A percentile compares a stretch with the other conserved stretches of the same genome.
phyloP scores from a whole-genome alignment of 1,284 basidiomycete species.

The Puccinia triticina region DNA sequence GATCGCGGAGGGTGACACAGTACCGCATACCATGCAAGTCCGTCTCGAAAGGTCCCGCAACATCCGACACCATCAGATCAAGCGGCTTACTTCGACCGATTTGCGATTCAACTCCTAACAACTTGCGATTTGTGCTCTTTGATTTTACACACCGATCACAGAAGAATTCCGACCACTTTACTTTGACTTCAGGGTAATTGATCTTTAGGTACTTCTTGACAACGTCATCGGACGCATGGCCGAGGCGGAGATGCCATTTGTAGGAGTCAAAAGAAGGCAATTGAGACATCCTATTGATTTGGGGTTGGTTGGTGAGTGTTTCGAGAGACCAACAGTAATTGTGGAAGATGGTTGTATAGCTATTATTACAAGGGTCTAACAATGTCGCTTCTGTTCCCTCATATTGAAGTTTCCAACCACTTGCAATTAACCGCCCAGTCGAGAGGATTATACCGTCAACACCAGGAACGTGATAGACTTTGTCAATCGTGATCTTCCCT shows the following conservation, averaged over 20 bases:
- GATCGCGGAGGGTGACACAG: no score
- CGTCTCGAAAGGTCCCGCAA: no score
- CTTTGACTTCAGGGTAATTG: background rate
- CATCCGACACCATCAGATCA: no score
- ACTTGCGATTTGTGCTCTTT: background rate
- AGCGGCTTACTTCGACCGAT: background rate
- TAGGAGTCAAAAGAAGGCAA: slow-evolving; percentile 1
- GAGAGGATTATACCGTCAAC: no score
- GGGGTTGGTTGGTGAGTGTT: background rate
- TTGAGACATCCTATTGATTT: background rate
- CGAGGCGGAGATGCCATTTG: background rate
- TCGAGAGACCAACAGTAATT: background rate
- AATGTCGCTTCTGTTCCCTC: no score
- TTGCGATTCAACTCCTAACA: background rate
- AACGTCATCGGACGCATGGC: background rate
- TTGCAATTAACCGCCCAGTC: no score
- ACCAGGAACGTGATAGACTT: no score
- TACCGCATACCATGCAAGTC: no score
- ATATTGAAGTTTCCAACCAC: no score
- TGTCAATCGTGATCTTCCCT: no score
- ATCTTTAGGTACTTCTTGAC: background rate
- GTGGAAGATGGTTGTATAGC: no score
- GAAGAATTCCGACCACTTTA: background rate
- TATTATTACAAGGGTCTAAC: background rate
- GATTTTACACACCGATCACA: background rate